Evolutionary conservation across 371 early-diverging fungal species (phyloP).

Genomic region (Mycotypha africana): DNA sequence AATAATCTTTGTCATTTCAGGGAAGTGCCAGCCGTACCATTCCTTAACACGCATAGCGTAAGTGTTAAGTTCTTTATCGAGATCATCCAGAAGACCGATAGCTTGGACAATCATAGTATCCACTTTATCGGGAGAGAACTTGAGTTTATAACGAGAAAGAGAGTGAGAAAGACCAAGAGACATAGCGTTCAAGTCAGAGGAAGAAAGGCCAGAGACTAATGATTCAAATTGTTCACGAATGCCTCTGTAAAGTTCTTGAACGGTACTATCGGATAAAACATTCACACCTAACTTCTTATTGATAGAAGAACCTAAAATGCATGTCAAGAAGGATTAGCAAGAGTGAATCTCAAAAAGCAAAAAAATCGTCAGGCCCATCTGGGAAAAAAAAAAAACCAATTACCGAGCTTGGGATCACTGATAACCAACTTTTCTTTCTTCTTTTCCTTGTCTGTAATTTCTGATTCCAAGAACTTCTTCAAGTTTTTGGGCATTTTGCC

Average conservation of each 20-base stretch:
- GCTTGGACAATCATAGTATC: conserved; percentile 97
- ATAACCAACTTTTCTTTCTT: conserved; percentile 90
- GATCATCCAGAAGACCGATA: conserved; percentile 87
- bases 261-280: conserved; percentile 80
- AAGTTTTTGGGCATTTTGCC: conserved; percentile 91
- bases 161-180: conserved; percentile 75
- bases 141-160: conserved; percentile 87
- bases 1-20: conserved; percentile 79
- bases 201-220: conserved; percentile 63
- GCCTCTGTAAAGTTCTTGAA: conserved; percentile 90
- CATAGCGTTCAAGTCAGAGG: conserved; percentile 83
- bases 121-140: conserved; percentile 88
- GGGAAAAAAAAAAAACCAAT: conserved; percentile 1
- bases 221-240: conserved; percentile 82
- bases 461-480: conserved; percentile 83
- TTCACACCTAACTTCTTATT: conserved; percentile 91
- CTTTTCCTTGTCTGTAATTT: conserved; percentile 78
- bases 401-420: conserved; percentile 93
- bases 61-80: conserved; percentile 95
- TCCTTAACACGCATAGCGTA: conserved; percentile 97
- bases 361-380: too few relatives aligned
- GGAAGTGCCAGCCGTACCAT: conserved; percentile 95
- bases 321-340: not conserved
- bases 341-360: too few relatives aligned
- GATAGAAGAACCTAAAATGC: conserved; percentile 64